phyloP scores from a whole-genome alignment of 305 asterid genomes.

The Fraxinus dipetala region DNA sequence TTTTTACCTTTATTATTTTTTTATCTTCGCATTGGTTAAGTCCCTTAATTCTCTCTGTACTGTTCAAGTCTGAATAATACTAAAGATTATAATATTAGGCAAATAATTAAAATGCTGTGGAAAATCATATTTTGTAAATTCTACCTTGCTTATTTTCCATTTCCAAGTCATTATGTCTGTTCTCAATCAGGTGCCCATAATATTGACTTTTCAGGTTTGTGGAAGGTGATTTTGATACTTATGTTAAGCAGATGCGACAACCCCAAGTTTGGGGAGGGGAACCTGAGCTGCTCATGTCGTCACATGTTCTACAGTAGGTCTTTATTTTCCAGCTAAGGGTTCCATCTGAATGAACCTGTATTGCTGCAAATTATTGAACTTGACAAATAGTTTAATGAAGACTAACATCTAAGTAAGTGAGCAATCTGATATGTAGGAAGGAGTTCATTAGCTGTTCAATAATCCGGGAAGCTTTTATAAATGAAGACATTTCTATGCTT shows the following conservation, averaged over 20 bases:
- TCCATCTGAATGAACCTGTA: background rate
- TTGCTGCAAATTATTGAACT: background rate
- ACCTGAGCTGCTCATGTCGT: constrained; percentile 69
- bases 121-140: background rate
- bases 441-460: background rate
- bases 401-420: background rate
- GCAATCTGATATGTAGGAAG: background rate
- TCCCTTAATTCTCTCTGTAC: background rate
- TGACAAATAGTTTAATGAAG: background rate
- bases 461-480: background rate
- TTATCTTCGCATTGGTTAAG: background rate
- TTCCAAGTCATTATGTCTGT: background rate
- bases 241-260: constrained; percentile 53
- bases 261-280: constrained; percentile 82
- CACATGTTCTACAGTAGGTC: constrained; percentile 62
- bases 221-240: constrained; percentile 70
- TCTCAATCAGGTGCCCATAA: background rate
- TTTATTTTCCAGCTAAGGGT: constrained; percentile 6
- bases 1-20: background rate
- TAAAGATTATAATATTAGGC: background rate
- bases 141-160: background rate
- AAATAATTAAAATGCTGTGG: background rate
- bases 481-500: background rate
- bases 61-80: background rate
- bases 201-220: constrained; percentile 41